Evolutionary conservation across 768 basidiomycete genomes (phyloP), one percentile per base, ranked within the genome.

Genomic region (Thelephora ganbajun): DNA sequence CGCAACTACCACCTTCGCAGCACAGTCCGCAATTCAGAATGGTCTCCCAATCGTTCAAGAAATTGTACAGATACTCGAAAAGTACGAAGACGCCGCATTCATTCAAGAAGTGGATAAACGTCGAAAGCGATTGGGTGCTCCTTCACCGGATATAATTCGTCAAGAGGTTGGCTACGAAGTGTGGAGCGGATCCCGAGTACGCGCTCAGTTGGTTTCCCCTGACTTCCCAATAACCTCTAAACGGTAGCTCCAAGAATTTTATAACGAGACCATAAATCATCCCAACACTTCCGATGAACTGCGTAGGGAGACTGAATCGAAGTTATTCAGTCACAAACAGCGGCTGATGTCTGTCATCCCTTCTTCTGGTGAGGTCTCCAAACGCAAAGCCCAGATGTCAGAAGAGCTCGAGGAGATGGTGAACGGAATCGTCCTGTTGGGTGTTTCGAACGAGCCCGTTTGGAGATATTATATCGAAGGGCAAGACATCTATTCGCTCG

Each of bases 391-490:
- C 14, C 54, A 59, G 19, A 58, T 83, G 7, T 64, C 77, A n/a
- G 57, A 61, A 7, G 80, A 88, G 53, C 68, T 96, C 11, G 76
- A 88, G 36, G 75, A 77, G 14, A 64, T 96, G 30, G 72, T 87
- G 1, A 67, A 75, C 13, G 92, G 91, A 2, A 76, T 79, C 26
- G 73, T 96, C 2, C 63, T 94, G 5, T 68, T 99, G 16, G 68
- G 71, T 13, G 73, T 92, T 7, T 74, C 79, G 0, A 83, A 96
- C 55, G 82, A 88, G 56, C 59, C 81, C 20, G 90, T 86, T 0
- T 99, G 96, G 94, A 69, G 65, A 22, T 61, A 84, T 3, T 78
- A 72, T 51, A 68, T 97, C 39, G 89, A 98, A 57, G 73, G 77
- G 51, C 74, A 67, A 47, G 82, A 98, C 58, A 71, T 66, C 35